Conservation (phyloP, 129 eudicot species). For the Saposhnikovia divaricata region DNA sequence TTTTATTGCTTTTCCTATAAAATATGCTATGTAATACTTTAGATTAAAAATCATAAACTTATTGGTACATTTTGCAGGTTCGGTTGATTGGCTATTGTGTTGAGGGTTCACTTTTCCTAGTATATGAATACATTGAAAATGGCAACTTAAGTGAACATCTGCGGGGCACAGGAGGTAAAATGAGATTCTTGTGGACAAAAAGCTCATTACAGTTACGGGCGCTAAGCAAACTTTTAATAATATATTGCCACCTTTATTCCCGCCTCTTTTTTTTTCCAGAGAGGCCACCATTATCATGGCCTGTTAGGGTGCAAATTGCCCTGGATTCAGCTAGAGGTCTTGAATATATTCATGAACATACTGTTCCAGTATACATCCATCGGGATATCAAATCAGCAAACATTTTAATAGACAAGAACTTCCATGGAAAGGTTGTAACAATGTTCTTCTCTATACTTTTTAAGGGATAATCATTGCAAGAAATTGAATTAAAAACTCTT, state of each 20-base stretch:
- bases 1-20: background rate
- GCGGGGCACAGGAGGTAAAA: slow-evolving; percentile 80
- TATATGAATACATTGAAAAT: slow-evolving; percentile 77
- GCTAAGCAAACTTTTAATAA: background rate
- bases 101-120: slow-evolving; percentile 87
- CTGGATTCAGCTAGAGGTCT: slow-evolving; percentile 97
- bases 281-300: slow-evolving; percentile 69
- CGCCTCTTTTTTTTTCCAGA: slow-evolving; percentile 27
- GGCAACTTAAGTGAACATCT: slow-evolving; percentile 93
- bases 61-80: slow-evolving; percentile 44
- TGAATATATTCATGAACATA: slow-evolving; percentile 92
- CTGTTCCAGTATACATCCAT: slow-evolving; percentile 88
- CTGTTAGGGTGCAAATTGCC: slow-evolving; percentile 87
- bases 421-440: slow-evolving; percentile 67
- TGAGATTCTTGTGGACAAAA: slow-evolving; percentile 3
- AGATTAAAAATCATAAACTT: background rate
- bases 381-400: slow-evolving; percentile 97
- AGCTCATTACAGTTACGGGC: background rate
- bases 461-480: background rate
- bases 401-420: slow-evolving; percentile 79
- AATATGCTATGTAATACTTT: too few relatives aligned
- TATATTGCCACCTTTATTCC: background rate
- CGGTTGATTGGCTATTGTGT: slow-evolving; percentile 97
- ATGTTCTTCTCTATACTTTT: background rate
- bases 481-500: background rate